Evolutionary conservation across 2,329 filamentous ascomycete genomes (phyloP), one percentile per base, ranked within the genome.

Genomic region (Truncatella angustata): DNA sequence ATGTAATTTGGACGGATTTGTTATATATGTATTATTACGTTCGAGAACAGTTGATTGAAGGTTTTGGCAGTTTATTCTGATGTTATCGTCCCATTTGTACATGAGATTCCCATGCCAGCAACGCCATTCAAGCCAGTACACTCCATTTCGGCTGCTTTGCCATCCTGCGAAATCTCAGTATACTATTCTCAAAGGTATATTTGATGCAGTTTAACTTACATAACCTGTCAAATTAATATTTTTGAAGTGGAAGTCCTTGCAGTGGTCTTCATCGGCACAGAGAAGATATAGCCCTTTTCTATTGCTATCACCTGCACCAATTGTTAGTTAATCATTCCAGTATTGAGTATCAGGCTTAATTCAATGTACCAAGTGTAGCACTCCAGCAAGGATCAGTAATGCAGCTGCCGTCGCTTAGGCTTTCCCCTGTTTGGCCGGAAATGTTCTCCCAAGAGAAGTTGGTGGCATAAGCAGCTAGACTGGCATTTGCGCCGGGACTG

Each of bases 301-400:
- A 26, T 42, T 51, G 5, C 52, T 50, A 20, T 59, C 51, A 16
- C 58, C 59, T 50, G 39, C 26, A 16, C 43, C 48, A 16, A 5
- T 11, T 18, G 26, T 43, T 2, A 51, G 26, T 6, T 7, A n/a
- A 23, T 24, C 4, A n/a, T 11, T 1, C 7, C 7, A 32, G 28
- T 32, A 14, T 2, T 32, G 28, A 7, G 14, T 9, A 32, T 32
- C 28, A 1, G 28, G 14, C 5, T 24, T 30, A 24, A 35, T 35
- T 21, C 14, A 14, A 43, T 49, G 46, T n/a, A 58, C 56, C 56
- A 3, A 47, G 45, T 1, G 57, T 61, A 40, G 44, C 36, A 24
- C 53, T 56, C 59, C 59, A 61, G 50, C 59, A 61, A 7, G 59
- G 59, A 37, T 59, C 56, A 5, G 53, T 55, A n/a, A 61, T 53